Percentiles rank a stretch among this genome's conserved stretches.
These are phyloP conservation scores for Toxoplasma gondii DNA, from an alignment of 169 alveolate genomes.

Conservation along the genomic window DNA sequence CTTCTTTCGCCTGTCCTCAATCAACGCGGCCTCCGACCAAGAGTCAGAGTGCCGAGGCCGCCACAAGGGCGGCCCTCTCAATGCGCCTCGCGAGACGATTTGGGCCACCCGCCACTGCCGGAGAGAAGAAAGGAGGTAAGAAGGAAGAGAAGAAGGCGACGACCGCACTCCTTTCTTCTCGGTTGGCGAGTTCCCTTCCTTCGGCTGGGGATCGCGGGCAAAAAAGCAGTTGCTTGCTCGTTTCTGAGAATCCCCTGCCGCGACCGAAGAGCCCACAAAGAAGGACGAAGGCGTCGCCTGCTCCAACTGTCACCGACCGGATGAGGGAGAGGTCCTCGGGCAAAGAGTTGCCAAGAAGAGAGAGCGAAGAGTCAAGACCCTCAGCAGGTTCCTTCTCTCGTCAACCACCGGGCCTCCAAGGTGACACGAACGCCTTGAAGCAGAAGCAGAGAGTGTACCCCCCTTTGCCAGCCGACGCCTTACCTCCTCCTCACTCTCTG, in stretches of 20 bases:
- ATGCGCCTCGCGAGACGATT: background rate
- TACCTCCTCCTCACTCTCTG: too few species aligned
- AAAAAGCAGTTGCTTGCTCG: too few species aligned
- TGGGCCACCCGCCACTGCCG: background rate
- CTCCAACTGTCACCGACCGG: background rate
- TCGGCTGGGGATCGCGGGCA: background rate
- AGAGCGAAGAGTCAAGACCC: background rate
- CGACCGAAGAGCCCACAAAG: too few species aligned
- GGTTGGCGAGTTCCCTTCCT: background rate
- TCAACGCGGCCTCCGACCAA: background rate
- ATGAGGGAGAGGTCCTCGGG: background rate
- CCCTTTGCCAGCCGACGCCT: too few species aligned
- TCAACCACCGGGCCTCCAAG: too few species aligned
- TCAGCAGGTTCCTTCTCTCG: too few species aligned
- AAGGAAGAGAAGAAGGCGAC: background rate
- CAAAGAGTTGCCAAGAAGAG: background rate
- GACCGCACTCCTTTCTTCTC: background rate
- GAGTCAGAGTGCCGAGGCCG: background rate
- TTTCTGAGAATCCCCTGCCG: too few species aligned
- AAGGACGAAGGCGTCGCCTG: too few species aligned
- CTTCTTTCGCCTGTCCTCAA: background rate
- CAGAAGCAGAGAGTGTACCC: too few species aligned
- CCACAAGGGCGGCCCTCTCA: background rate
- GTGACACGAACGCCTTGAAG: too few species aligned
- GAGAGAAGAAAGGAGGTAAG: background rate